These are phyloP conservation scores for Discostella pseudostelligera DNA, from an alignment of 108 stramenopile species.

Conservation along the genomic window DNA sequence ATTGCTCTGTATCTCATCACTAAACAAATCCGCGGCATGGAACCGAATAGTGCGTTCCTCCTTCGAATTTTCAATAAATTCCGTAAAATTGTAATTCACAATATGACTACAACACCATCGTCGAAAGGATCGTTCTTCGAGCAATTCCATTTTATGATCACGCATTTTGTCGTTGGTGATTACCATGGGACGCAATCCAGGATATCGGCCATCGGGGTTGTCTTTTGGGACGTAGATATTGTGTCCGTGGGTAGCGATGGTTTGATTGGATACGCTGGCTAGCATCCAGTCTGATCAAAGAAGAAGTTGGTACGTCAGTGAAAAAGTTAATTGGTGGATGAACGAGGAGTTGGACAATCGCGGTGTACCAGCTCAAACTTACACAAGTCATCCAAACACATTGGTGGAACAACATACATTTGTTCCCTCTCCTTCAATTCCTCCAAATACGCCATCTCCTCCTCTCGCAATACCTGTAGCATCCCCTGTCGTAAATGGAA, in stretches of 20 bases:
- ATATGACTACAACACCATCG: slow-evolving; percentile 50
- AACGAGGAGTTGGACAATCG: not conserved
- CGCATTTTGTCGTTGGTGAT: slow-evolving; percentile 55
- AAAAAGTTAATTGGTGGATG: not conserved
- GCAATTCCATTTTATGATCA: slow-evolving; percentile 45
- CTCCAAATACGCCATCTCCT: slow-evolving; percentile 41
- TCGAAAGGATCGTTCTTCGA: slow-evolving; percentile 48
- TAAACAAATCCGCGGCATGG: slow-evolving; percentile 40
- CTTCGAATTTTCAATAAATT: slow-evolving; percentile 23
- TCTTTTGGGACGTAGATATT: slow-evolving; percentile 39
- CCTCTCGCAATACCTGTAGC: slow-evolving; percentile 44
- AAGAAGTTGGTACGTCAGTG: not conserved
- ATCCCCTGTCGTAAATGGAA: slow-evolving; percentile 45
- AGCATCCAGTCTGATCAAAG: slow-evolving; percentile 45
- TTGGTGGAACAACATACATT: slow-evolving; percentile 61
- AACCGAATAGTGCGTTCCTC: slow-evolving; percentile 46
- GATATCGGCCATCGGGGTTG: slow-evolving; percentile 42
- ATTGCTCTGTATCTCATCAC: slow-evolving; percentile 52
- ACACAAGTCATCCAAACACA: slow-evolving; percentile 46
- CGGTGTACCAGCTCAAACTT: not conserved
- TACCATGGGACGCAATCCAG: slow-evolving; percentile 46
- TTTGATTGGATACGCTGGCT: slow-evolving; percentile 51
- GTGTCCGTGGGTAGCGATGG: slow-evolving; percentile 23
- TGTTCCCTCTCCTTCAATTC: slow-evolving; percentile 41
- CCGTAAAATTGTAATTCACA: slow-evolving; percentile 51